Evolutionary conservation across 768 basidiomycete genomes (phyloP), one percentile per base, ranked within the genome.

Genomic region (Vararia minispora): DNA sequence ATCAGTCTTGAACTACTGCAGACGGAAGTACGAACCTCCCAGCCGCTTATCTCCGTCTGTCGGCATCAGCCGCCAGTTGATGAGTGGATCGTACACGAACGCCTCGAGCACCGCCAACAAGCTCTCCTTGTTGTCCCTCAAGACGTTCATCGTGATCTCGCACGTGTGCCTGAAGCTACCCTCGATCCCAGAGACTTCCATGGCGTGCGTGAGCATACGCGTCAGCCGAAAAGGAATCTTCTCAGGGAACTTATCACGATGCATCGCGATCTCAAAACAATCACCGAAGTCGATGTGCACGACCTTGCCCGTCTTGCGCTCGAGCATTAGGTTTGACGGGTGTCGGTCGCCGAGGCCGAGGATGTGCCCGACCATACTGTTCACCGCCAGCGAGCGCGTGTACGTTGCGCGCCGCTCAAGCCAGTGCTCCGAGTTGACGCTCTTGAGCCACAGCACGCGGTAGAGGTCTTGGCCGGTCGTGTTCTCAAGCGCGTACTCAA

Each of bases 121-220:
- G n/a, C 91, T 95, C 58, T 99, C 95, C 61, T 91, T 91, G 64
- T 99, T 98, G 42, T 86, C 88, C 22, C 95, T 82, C 40, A 98
- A 63, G 5, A 99, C 95, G 39, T 76, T 72, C 94, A 99, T 98
- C n/a, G 89, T 87, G 42, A 91, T 91, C 53, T 95, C 91, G 68
- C 90, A 97, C 7, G 88, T 91, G 46, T 81, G 82, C 52, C 86
- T 74, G 73, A 91, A 99, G 56, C 88, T 95, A 26, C 95, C 95
- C 54, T 97, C 89, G 44, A 99, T 95, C 17, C 95, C 94, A 60
- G 91, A 94, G 49, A 94, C 91, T 74, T 99, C 95, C 95, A 99
- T 99, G 10, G 95, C 95, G 56, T 95, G 88, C 9, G 90, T 94
- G 37, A 99, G 72, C 95, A 99, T 99, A 49, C 95, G 71, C 8